These are phyloP conservation scores for Hypocreales sp. DNA, from an alignment of 2,329 filamentous ascomycete genomes.

Conservation along the genomic window DNA sequence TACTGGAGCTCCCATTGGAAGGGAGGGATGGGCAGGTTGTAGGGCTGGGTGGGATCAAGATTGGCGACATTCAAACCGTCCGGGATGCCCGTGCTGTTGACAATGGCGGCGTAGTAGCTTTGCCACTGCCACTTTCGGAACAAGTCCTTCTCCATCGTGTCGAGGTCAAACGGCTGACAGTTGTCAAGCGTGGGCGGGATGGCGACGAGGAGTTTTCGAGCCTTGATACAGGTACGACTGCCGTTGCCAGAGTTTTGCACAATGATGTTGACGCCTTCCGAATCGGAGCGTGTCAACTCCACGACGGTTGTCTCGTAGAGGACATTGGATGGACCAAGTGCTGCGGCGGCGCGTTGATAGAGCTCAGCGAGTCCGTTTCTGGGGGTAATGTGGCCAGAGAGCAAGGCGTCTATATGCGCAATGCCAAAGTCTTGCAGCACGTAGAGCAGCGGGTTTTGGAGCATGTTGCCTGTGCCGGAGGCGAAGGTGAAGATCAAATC, in stretches of 20 bases:
- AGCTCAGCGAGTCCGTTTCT: conserved; percentile 5
- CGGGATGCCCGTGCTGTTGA: conserved; percentile 12
- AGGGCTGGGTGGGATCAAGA: conserved; percentile 5
- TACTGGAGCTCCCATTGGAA: conserved; percentile 3
- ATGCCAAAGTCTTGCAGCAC: conserved; percentile 17
- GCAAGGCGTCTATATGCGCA: conserved; percentile 2
- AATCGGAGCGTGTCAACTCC: conserved; percentile 6
- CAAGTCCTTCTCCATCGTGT: conserved; percentile 12
- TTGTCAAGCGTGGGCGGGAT: conserved; percentile 18
- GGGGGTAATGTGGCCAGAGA: conserved; percentile 3
- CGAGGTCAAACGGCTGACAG: conserved; percentile 16
- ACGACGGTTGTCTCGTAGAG: conserved; percentile 11
- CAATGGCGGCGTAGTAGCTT: conserved; percentile 16
- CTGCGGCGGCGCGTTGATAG: conserved; percentile 11
- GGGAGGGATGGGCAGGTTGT: conserved; percentile 7
- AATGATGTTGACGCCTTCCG: conserved; percentile 9
- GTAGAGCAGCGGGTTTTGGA: conserved; percentile 21
- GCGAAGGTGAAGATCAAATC: conserved; percentile 16
- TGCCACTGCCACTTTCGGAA: conserved; percentile 18
- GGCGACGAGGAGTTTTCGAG: conserved; percentile 19
- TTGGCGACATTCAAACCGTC: conserved; percentile 9
- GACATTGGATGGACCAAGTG: conserved; percentile 11
- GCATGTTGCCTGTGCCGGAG: conserved; percentile 22
- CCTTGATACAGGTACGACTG: conserved; percentile 12
- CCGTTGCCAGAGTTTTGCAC: too few species aligned